These are phyloP conservation scores for Phytopythium ostracodes DNA, from an alignment of 352 stramenopile species.

Conservation along the genomic window DNA sequence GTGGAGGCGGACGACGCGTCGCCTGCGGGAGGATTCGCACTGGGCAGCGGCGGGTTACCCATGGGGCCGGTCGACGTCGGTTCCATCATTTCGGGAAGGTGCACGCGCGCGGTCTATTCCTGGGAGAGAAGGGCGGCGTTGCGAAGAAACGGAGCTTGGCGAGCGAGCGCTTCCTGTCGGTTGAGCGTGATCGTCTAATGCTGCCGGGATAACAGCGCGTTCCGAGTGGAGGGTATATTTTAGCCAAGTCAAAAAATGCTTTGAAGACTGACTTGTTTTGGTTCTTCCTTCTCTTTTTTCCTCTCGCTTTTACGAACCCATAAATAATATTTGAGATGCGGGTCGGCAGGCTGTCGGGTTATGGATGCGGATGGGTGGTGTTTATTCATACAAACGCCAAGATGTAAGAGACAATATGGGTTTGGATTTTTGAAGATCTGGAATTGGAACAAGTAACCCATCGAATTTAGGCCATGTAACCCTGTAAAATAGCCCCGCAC, in stretches of 20 bases:
- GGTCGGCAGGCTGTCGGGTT: too few species aligned
- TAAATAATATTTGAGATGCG: not conserved
- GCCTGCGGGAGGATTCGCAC: conserved; percentile 1
- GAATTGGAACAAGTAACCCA: too few species aligned
- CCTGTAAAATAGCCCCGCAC: too few species aligned
- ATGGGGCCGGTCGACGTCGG: conserved; percentile 5
- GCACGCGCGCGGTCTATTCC: conserved; percentile 1
- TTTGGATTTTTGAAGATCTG: too few species aligned
- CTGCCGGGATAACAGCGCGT: not conserved
- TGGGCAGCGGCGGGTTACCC: conserved; percentile 2
- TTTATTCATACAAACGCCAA: too few species aligned
- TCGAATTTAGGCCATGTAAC: too few species aligned
- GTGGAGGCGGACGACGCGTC: not conserved
- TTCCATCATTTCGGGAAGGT: conserved; percentile 9
- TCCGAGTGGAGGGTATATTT: not conserved
- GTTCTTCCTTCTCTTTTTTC: too few species aligned
- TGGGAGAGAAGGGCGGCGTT: not conserved
- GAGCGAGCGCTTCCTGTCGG: not conserved
- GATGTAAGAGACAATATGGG: too few species aligned
- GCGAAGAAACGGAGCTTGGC: not conserved
- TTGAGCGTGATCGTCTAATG: not conserved
- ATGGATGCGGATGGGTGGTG: too few species aligned
- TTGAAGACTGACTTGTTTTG: not conserved
- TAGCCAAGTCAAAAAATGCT: not conserved
- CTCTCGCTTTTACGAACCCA: conserved; percentile 3